A percentile compares a stretch with the other conserved stretches of the same genome.
Evolutionary conservation across 2,329 filamentous ascomycete species (phyloP).

Genomic region (Erysiphe pulchra): DNA sequence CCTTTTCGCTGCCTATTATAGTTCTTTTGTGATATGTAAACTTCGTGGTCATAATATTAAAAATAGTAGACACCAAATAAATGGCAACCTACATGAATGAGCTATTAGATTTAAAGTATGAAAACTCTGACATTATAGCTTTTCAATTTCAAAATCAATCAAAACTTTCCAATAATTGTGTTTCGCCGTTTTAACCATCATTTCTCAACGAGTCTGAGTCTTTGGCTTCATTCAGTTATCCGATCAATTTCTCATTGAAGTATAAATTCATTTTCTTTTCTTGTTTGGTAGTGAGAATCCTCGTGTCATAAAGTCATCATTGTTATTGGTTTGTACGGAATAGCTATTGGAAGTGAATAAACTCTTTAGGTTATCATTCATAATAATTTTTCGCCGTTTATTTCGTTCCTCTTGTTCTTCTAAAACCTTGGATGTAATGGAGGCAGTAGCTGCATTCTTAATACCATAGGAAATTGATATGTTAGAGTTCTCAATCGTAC

Average conservation of each 20-base stretch:
- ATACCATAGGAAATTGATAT: slow-evolving; percentile 27
- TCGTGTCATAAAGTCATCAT: slow-evolving; percentile 29
- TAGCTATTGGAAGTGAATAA: slow-evolving; percentile 23
- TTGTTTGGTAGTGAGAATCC: slow-evolving; percentile 24
- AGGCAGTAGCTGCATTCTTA: slow-evolving; percentile 70
- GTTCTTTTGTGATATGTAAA: too few relatives aligned
- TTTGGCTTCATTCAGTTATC: too few relatives aligned
- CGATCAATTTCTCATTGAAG: background rate
- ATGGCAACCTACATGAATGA: too few relatives aligned
- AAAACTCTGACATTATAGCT: too few relatives aligned
- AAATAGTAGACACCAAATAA: too few relatives aligned
- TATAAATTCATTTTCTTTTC: background rate
- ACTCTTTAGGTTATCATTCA: slow-evolving; percentile 28
- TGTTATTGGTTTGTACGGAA: slow-evolving; percentile 16
- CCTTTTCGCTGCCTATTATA: too few relatives aligned
- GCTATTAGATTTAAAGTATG: too few relatives aligned
- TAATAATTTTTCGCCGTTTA: slow-evolving; percentile 45
- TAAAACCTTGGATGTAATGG: slow-evolving; percentile 62
- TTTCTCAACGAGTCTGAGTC: too few relatives aligned
- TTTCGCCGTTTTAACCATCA: too few relatives aligned
- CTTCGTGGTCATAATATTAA: too few relatives aligned
- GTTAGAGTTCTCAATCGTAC: slow-evolving; percentile 6
- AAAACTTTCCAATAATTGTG: too few relatives aligned
- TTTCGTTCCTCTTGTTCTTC: slow-evolving; percentile 66
- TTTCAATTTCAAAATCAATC: too few relatives aligned